These are phyloP conservation scores for Gaultheria prostrata DNA, from an alignment of 148 eudicot genomes.

Conservation along the genomic window DNA sequence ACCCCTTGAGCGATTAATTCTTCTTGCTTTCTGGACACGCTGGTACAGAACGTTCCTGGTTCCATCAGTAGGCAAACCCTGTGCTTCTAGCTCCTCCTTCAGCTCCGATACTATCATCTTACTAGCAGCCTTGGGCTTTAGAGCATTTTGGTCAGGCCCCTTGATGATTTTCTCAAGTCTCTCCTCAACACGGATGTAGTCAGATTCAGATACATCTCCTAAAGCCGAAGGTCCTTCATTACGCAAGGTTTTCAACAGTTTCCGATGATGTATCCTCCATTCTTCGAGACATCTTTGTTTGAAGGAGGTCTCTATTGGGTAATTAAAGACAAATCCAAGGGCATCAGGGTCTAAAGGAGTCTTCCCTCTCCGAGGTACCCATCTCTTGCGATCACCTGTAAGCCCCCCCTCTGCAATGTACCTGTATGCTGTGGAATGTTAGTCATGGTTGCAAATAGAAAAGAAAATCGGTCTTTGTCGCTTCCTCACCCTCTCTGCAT, in stretches of 20 bases:
- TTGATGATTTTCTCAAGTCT: slow-evolving; percentile 73
- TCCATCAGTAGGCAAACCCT: slow-evolving; percentile 94
- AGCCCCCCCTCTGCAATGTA: slow-evolving; percentile 92
- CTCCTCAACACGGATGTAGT: slow-evolving; percentile 80
- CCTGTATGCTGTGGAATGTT: slow-evolving; percentile 40
- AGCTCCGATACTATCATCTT: slow-evolving; percentile 94
- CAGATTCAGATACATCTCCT: slow-evolving; percentile 73
- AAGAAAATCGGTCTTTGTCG: background rate
- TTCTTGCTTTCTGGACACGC: slow-evolving; percentile 94
- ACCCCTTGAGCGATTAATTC: slow-evolving; percentile 93
- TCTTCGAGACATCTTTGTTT: slow-evolving; percentile 90
- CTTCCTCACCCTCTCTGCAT: background rate
- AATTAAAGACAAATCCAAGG: slow-evolving; percentile 69
- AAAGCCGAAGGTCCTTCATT: slow-evolving; percentile 70
- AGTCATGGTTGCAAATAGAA: slow-evolving; percentile 16
- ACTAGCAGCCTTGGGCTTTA: slow-evolving; percentile 98
- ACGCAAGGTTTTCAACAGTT: slow-evolving; percentile 63
- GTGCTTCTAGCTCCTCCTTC: slow-evolving; percentile 94
- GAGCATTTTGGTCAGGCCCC: slow-evolving; percentile 69
- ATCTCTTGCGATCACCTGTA: slow-evolving; percentile 94
- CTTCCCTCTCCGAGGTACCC: slow-evolving; percentile 98
- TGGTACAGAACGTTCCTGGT: slow-evolving; percentile 93
- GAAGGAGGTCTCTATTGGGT: slow-evolving; percentile 86
- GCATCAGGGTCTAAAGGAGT: slow-evolving; percentile 95
- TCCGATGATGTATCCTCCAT: slow-evolving; percentile 66